Evolutionary conservation across 2,329 filamentous ascomycete genomes (phyloP), one percentile per base, ranked within the genome.

Genomic region (Ilyonectria robusta): DNA sequence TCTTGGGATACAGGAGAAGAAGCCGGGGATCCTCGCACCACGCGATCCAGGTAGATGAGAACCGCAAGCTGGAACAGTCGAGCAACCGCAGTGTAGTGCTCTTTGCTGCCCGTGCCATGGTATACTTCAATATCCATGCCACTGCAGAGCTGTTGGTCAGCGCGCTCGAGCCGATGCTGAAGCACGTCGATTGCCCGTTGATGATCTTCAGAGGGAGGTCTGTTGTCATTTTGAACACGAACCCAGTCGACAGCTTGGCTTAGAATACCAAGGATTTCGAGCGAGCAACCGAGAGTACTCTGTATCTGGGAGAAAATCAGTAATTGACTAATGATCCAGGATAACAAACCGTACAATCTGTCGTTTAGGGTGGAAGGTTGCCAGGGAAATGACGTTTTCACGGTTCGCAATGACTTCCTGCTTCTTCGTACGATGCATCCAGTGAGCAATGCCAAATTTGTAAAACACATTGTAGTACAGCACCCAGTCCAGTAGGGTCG

Each of bases 401-500:
- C 55, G 55, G 6, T 64, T 51, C 21, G 61, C 55, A 15, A 47
- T 31, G 7, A 11, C 40, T 26, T 53, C 46, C 29, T 64, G 61
- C 37, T 23, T 47, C 11, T 31, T 26, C 1, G 61, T 64, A 8
- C 47, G 19, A 29, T 37, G 61, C 26, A 21, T 2, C 61, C 61
- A 59, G 8, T 64, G 61, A 4, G 54, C 51, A 7, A 64, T 59
- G 17, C 61, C 44, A 2, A 64, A 37, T 5, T 64, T 64, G 55
- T 58, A 64, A 46, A 64, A 59, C 8, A 58, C 17, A 23, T 64
- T 64, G 26, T 63, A 63, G 26, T 63, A 63, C 1, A 63, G 31
- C 7, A 59, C 54, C 61, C 54, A 63, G 21, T 58, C 61, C 17
- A 63, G n/a, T 4, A 64, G 62, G 9, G 62, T 64, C 1, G 47